These are phyloP conservation scores for Artemisia argyi DNA, from an alignment of 129 eudicot species.

Conservation along the genomic window DNA sequence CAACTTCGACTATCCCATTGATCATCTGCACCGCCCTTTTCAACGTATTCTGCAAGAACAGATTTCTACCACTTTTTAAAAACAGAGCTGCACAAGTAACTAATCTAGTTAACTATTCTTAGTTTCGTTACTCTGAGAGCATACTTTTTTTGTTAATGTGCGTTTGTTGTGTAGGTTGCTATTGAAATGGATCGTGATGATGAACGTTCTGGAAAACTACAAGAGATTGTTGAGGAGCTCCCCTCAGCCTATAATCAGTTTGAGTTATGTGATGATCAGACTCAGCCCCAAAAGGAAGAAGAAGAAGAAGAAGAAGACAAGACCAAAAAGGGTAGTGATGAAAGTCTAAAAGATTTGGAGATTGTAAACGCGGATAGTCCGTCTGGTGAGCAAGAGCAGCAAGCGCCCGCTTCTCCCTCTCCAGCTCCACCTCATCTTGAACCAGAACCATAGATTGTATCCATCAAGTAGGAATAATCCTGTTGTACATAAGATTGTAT, in stretches of 20 bases:
- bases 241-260: slow-evolving; percentile 62
- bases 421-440: slow-evolving; percentile 16
- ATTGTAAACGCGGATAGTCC: slow-evolving; percentile 29
- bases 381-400: slow-evolving; percentile 6
- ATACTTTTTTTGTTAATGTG: not conserved
- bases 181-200: slow-evolving; percentile 93
- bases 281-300: slow-evolving; percentile 16
- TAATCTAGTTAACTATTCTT: not conserved
- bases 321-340: slow-evolving; percentile 29
- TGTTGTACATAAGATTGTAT: slow-evolving; percentile 4
- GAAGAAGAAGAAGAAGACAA: slow-evolving; percentile 6
- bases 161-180: slow-evolving; percentile 45
- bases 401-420: not conserved
- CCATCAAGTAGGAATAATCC: slow-evolving; percentile 21
- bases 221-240: slow-evolving; percentile 50
- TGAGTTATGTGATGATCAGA: slow-evolving; percentile 31
- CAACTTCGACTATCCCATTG: slow-evolving; percentile 67
- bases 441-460: slow-evolving; percentile 29
- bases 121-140: too few species aligned
- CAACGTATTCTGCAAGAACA: slow-evolving; percentile 71
- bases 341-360: slow-evolving; percentile 34
- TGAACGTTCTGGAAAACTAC: slow-evolving; percentile 46
- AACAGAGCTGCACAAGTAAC: slow-evolving; percentile 59
- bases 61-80: slow-evolving; percentile 69
- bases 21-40: slow-evolving; percentile 72